Conservation (phyloP, 768 basidiomycete genomes). For the Strobilomyces confusus region DNA sequence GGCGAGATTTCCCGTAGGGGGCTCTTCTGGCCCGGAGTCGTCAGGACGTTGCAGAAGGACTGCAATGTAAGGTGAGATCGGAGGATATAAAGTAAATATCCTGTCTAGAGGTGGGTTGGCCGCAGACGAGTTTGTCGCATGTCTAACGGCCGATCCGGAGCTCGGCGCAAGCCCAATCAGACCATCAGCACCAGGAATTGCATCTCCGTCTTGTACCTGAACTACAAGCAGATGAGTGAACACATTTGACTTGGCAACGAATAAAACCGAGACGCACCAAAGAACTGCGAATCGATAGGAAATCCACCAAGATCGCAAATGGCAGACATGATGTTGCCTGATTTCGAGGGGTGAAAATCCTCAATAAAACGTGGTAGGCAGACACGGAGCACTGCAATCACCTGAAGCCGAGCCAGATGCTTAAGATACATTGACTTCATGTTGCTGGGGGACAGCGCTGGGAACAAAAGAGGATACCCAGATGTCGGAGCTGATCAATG, state of each 20-base stretch:
- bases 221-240: constrained; percentile 17
- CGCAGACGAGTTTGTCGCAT: constrained; percentile 28
- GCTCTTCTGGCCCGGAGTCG: constrained; percentile 41
- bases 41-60: constrained; percentile 58
- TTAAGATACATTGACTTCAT: constrained; percentile 44
- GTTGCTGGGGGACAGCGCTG: constrained; percentile 36
- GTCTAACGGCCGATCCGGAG: constrained; percentile 45
- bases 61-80: constrained; percentile 58
- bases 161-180: constrained; percentile 61
- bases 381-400: constrained; percentile 13
- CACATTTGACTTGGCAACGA: neutral
- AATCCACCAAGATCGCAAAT: constrained; percentile 31
- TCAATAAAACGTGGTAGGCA: neutral
- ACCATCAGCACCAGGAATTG: constrained; percentile 23
- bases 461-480: constrained; percentile 50
- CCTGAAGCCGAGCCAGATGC: constrained; percentile 52
- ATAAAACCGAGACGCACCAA: constrained; percentile 10
- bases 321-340: constrained; percentile 30
- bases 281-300: constrained; percentile 45
- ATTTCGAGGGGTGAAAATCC: neutral
- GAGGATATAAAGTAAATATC: constrained; percentile 56
- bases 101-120: constrained; percentile 59
- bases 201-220: constrained; percentile 7
- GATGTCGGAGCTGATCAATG: constrained; percentile 54
- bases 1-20: constrained; percentile 57